Evolutionary conservation across 352 stramenopile species (phyloP), one percentile per base, ranked within the genome.

Genomic region (Phytophthora ramorum): DNA sequence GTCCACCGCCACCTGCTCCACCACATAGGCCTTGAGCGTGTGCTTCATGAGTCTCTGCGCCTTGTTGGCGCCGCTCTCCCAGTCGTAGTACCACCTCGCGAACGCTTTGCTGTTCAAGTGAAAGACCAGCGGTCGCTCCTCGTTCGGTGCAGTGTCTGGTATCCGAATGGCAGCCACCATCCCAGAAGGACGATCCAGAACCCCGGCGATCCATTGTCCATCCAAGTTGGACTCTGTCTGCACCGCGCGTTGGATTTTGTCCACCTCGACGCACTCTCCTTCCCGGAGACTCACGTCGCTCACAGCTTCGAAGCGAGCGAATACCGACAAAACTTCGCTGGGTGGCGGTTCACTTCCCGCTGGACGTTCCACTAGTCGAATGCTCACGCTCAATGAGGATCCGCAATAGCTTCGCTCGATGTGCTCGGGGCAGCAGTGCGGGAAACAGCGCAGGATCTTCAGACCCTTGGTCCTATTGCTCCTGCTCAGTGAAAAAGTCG

Each of bases 391-490:
- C 20, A 92, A 52, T 10, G 80, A 82, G 7, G 84, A 68, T 30
- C 84, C 84, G 49, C 84, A 91, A 50, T 92, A 92, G 64, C 84
- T 92, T 37, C 84, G 75, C 45, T 89, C 75, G 28, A 92, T 84
- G 54, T 93, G 84, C 38, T 84, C 68, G 0, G 82, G 82, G 44
- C 84, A 93, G 61, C 82, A 93, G 68, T 93, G 84, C 22, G 82
- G 82, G 51, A 93, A 93, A 63, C 41, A 47, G 16, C 81, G 76
- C 12, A 90, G 69, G 51, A 92, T 90, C 63, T 92, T 90, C 38
- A 90, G 70, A 0, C 83, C 81, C 40, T 90, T 92, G 43, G 83
- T 92, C 62, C 82, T 78, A 30, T 91, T 91, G 69, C 80, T 89
- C 58, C 79, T 87, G 50, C 13, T 24, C 3, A 41, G 35, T 9